phyloP scores from a whole-genome alignment of 768 basidiomycete genomes.

The Tylopilus balloui region DNA sequence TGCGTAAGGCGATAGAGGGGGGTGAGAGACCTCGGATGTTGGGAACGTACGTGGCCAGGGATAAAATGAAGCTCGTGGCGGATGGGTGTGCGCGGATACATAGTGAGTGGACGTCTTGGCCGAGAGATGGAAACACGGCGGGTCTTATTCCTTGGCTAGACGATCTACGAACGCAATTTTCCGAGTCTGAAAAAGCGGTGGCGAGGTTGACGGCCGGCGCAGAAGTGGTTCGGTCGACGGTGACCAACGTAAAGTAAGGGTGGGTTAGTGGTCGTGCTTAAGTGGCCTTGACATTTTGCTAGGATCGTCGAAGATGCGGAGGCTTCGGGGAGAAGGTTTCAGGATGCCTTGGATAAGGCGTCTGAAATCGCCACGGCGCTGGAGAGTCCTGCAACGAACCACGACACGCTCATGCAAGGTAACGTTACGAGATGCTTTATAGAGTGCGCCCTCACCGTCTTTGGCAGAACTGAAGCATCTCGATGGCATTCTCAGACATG shows the following conservation, averaged over 20 bases:
- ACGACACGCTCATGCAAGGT: conserved; percentile 55
- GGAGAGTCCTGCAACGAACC: conserved; percentile 52
- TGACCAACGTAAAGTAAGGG: conserved; percentile 45
- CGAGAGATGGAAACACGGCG: background rate
- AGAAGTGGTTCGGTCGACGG: conserved; percentile 50
- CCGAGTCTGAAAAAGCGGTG: conserved; percentile 51
- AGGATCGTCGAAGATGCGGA: conserved; percentile 63
- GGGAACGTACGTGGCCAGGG: conserved; percentile 75
- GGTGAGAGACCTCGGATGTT: conserved; percentile 66
- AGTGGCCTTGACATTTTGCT: conserved; percentile 2
- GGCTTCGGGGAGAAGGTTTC: conserved; percentile 48
- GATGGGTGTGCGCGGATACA: conserved; percentile 67
- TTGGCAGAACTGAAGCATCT: conserved; percentile 56
- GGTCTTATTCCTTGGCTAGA: conserved; percentile 36
- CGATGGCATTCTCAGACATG: conserved; percentile 57
- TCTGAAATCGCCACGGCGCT: conserved; percentile 45
- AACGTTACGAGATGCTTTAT: background rate
- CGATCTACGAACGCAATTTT: conserved; percentile 53
- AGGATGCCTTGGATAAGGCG: conserved; percentile 56
- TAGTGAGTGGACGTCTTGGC: conserved; percentile 39
- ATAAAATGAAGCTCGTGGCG: conserved; percentile 77
- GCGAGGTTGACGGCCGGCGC: conserved; percentile 52
- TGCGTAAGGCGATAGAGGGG: conserved; percentile 64
- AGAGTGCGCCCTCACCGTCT: background rate
- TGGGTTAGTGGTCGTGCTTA: background rate